Evolutionary conservation across 768 basidiomycete genomes (phyloP), one percentile per base, ranked within the genome.

Genomic region (Kwoniella dejecticola): DNA sequence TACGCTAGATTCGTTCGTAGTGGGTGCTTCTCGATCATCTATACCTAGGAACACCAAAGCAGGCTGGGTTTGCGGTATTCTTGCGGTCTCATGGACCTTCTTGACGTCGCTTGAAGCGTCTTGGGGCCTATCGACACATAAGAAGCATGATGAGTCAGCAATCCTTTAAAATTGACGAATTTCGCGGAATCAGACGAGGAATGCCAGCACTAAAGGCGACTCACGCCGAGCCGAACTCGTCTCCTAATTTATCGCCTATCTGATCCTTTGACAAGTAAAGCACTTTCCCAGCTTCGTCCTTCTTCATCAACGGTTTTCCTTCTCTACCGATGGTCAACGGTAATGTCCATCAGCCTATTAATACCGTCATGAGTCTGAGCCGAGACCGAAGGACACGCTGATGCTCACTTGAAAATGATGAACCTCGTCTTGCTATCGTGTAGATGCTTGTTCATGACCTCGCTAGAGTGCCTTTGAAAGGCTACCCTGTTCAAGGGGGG

Each of bases 331-430:
- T 19, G 15, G 29, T 44, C 5, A 79, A 56, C 83, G 8, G 36
- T 17, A 38, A 38, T 17, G 17, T 17, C 8, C 82, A 0, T 30
- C 23, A 42, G 85, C 85, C n/a, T n/a, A n/a, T n/a, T n/a, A n/a
- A n/a, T n/a, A n/a, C n/a, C n/a, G n/a, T n/a, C n/a, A n/a, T n/a
- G n/a, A n/a, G n/a, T n/a, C n/a, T n/a, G n/a, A n/a, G n/a, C n/a
- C n/a, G n/a, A n/a, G n/a, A n/a, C n/a, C n/a, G n/a, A n/a, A n/a
- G n/a, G n/a, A n/a, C n/a, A n/a, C n/a, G n/a, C n/a, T n/a, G n/a
- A n/a, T n/a, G 93, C 84, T 11, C 26, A 81, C 80, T 87, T 86
- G 81, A 91, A 90, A 17, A 93, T 66, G 41, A 95, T 75, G 88
- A 94, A 97, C 46, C 83, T 82, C 0, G 91, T 84, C 2, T 84